phyloP scores from a whole-genome alignment of 768 basidiomycete genomes.

The Leucogyrophana mollusca region DNA sequence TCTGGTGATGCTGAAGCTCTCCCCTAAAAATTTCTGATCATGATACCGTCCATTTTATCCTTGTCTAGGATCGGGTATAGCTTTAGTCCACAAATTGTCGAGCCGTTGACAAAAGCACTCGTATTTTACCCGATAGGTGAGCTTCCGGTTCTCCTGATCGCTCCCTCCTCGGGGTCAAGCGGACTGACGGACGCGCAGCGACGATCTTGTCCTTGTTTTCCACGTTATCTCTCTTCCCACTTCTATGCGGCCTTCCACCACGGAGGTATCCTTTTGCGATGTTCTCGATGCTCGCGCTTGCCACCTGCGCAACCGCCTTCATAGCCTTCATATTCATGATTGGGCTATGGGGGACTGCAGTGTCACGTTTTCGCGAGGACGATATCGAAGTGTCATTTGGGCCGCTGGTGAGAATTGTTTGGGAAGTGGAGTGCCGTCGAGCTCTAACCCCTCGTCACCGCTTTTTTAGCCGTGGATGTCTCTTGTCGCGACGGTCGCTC shows the following conservation, averaged over 20 bases:
- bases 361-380: conserved; percentile 2
- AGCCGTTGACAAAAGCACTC: conserved; percentile 9
- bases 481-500: conserved; percentile 3
- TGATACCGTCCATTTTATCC: not conserved
- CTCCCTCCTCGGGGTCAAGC: not conserved
- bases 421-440: too few species aligned
- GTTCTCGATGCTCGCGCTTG: not conserved
- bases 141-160: not conserved
- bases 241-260: not conserved
- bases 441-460: not conserved
- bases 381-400: conserved; percentile 9
- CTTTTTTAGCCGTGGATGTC: conserved; percentile 6
- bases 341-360: conserved; percentile 5
- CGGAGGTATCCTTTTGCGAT: not conserved
- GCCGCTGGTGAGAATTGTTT: conserved; percentile 9
- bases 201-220: not conserved
- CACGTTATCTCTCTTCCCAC: conserved; percentile 2
- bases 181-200: not conserved
- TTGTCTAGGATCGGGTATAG: conserved; percentile 10
- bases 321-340: conserved; percentile 24
- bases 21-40: not conserved
- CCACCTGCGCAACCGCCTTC: conserved; percentile 1
- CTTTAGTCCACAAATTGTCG: conserved; percentile 12
- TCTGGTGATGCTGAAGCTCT: not conserved
- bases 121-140: conserved; percentile 12